Conservation (phyloP, 768 basidiomycete species). For the Cystoderma amianthinum region DNA sequence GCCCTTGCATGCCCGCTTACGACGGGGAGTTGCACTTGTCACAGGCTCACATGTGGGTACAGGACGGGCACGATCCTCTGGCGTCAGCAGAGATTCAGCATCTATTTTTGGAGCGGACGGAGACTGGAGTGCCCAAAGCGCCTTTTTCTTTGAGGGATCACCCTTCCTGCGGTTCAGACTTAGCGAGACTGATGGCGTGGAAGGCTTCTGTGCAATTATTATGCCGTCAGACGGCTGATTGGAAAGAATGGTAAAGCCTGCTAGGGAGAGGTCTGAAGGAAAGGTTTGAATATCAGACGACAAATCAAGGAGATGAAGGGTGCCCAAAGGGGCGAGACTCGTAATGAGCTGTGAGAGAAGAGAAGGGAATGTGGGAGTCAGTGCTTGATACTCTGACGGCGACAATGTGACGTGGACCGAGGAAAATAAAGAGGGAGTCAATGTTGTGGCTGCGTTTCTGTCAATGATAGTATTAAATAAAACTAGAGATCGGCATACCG, state of each 20-base stretch:
- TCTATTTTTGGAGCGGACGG: conserved; percentile 61
- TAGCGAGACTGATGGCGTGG: conserved; percentile 28
- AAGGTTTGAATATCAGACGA: conserved; percentile 34
- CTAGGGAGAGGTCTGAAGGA: conserved; percentile 51
- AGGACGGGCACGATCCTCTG: conserved; percentile 76
- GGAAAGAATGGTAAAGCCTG: conserved; percentile 59
- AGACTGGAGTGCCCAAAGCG: conserved; percentile 77
- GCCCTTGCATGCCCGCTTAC: conserved; percentile 92
- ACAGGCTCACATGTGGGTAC: conserved; percentile 71
- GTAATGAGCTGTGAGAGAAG: conserved; percentile 56
- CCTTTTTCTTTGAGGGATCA: conserved; percentile 75
- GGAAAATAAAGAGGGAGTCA: conserved; percentile 49
- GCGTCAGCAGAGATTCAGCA: conserved; percentile 76
- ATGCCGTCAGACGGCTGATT: conserved; percentile 24
- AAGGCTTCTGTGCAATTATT: conserved; percentile 69
- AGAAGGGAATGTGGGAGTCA: conserved; percentile 42
- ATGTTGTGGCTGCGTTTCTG: conserved; percentile 43
- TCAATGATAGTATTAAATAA: neutral
- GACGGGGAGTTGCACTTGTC: conserved; percentile 40
- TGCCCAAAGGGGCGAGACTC: conserved; percentile 62
- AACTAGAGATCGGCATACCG: conserved; percentile 38
- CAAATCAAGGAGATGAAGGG: conserved; percentile 57
- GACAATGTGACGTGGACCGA: conserved; percentile 67
- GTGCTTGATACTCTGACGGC: conserved; percentile 49
- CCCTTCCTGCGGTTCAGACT: conserved; percentile 40